Base-by-base conservation (phyloP, 2,329 filamentous ascomycete genomes). In the Nigrospora oryzae region DNA sequence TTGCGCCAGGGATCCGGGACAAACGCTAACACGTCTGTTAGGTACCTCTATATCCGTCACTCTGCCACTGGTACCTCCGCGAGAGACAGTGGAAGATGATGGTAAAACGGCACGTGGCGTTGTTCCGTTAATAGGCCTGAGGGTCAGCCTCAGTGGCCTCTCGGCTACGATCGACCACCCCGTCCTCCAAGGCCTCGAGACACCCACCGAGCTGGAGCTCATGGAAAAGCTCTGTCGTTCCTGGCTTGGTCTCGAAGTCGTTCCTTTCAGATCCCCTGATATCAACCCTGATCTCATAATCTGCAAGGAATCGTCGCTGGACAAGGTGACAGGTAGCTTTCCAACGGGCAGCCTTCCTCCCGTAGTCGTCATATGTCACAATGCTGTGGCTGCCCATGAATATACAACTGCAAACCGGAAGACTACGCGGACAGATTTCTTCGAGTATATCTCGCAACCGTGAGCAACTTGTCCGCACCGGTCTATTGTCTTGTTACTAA, bases 101-200 rank as follows among this genome's bases (percentile, higher is more conserved):
- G 23, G 23, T 6, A 28, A 28, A 28, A 4, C 5, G 23, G 23
- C 23, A 10, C 23, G 23, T 10, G 23, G 23, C 23, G 8, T 28
- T 28, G 5, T 28, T 4, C 23, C 23, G 10, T 28, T 28, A 28
- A 10, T 28, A 28, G 23, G 23, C 23, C 23, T 28, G 7, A 28
- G 23, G 23, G 23, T 28, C 23, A 28, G 23, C 23, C 23, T 28
- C 23, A 28, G 23, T 28, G 23, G 23, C 7, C 23, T 28, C 23
- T 4, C 23, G 23, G 23, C 23, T 7, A 28, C 23, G 10, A 28
- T 28, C 8, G 23, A 28, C 23, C 5, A 28, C 7, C 23, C 23
- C 8, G 23, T 28, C 10, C 23, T 28, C 23, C 23, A 28, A 28
- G 23, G 23, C 81, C 1, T 68, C 70, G 13, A 28, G 13, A 30